Conservation (phyloP, 495 filamentous ascomycete genomes). For the Amorphotheca resinae region DNA sequence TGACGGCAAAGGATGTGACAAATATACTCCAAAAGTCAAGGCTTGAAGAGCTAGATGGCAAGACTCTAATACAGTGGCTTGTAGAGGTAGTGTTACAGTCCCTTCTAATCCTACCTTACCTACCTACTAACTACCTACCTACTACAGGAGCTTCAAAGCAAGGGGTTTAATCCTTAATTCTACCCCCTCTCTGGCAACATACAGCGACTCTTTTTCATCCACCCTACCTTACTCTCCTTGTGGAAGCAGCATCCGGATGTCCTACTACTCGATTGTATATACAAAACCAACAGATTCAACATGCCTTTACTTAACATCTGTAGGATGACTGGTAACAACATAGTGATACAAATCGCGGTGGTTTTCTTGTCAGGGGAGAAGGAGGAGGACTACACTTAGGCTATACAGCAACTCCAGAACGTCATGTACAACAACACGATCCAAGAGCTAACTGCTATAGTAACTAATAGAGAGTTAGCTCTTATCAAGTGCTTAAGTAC, state of each 20-base stretch:
- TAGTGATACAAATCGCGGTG: slow-evolving; percentile 5
- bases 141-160: not conserved
- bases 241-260: slow-evolving; percentile 5
- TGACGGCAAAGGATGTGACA: not conserved
- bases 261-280: slow-evolving; percentile 12
- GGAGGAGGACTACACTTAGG: not conserved
- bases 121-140: not conserved
- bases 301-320: slow-evolving; percentile 14
- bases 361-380: slow-evolving; percentile 10
- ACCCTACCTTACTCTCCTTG: not conserved
- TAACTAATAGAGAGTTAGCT: slow-evolving; percentile 4
- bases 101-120: not conserved
- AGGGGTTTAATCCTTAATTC: not conserved
- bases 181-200: not conserved
- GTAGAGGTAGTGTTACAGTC: not conserved
- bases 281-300: slow-evolving; percentile 17
- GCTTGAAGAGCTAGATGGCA: not conserved
- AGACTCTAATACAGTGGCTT: not conserved
- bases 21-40: not conserved
- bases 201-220: not conserved
- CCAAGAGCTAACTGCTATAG: not conserved
- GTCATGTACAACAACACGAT: not conserved
- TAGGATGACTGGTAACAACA: slow-evolving; percentile 11
- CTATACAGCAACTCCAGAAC: not conserved
- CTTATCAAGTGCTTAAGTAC: not conserved